Conservation (phyloP, 2,329 filamentous ascomycete genomes). For the Cercospora brassicicola region DNA sequence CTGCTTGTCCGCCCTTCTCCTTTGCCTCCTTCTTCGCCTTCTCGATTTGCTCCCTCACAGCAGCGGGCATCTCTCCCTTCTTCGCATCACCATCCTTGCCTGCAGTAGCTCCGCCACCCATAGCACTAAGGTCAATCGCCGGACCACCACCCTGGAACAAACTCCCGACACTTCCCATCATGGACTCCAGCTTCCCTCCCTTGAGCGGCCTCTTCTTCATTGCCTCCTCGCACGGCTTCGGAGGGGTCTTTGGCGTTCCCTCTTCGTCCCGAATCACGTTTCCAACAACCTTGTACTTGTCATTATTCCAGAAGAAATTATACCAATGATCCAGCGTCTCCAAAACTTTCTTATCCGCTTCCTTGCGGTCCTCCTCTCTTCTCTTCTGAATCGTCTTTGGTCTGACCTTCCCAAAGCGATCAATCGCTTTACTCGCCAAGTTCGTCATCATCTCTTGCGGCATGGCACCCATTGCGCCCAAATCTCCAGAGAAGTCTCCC, state of each 20-base stretch:
- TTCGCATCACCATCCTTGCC: conserved; percentile 1
- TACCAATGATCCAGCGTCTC: conserved; percentile 65
- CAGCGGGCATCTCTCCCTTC: conserved; percentile 27
- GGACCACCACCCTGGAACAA: conserved; percentile 20
- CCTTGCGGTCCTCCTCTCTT: conserved; percentile 25
- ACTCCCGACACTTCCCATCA: conserved; percentile 23
- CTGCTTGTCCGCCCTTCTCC: background rate
- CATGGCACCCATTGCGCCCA: conserved; percentile 26
- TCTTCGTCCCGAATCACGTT: conserved; percentile 27
- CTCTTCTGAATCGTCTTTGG: conserved; percentile 26
- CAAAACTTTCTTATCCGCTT: conserved; percentile 64
- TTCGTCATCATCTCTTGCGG: conserved; percentile 27
- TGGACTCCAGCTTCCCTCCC: conserved; percentile 33
- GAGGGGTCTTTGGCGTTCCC: conserved; percentile 23
- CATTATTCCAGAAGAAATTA: conserved; percentile 40
- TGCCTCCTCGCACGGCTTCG: conserved; percentile 32
- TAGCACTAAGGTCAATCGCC: conserved; percentile 1
- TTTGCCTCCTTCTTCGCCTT: conserved; percentile 21
- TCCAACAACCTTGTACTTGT: conserved; percentile 33
- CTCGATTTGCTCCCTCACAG: conserved; percentile 25
- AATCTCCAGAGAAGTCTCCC: conserved; percentile 22
- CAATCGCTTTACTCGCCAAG: conserved; percentile 33
- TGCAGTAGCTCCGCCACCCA: background rate
- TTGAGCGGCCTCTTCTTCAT: conserved; percentile 37
- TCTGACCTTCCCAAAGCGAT: conserved; percentile 28